Conservation (phyloP, 768 basidiomycete species). For the Pholiota conissans region DNA sequence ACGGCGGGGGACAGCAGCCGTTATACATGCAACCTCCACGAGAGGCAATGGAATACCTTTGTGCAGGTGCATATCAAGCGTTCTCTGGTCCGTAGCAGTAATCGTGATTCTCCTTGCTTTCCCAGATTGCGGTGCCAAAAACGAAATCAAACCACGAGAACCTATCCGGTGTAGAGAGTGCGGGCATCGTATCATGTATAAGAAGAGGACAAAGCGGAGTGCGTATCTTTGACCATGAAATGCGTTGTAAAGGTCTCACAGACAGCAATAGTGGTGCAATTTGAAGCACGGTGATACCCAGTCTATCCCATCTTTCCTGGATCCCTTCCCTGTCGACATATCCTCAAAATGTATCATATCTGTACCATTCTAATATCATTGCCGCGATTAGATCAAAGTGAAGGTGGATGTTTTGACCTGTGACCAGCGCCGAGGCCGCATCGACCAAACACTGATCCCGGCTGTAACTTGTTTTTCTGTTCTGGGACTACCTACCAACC, state of each 20-base stretch:
- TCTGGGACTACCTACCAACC: too few species aligned
- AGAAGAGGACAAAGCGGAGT: slow-evolving; percentile 95
- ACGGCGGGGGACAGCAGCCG: slow-evolving; percentile 14
- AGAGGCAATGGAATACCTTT: slow-evolving; percentile 82
- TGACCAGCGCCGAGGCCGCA: not conserved
- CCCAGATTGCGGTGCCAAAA: slow-evolving; percentile 88
- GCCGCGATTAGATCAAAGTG: not conserved
- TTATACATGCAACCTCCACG: slow-evolving; percentile 39
- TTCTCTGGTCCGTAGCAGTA: not conserved
- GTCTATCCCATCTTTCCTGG: not conserved
- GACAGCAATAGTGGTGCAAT: slow-evolving; percentile 65
- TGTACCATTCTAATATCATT: not conserved
- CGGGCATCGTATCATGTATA: slow-evolving; percentile 98
- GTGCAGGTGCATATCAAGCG: slow-evolving; percentile 65
- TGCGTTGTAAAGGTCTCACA: slow-evolving; percentile 9
- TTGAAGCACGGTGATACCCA: slow-evolving; percentile 68
- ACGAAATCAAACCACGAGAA: slow-evolving; percentile 87
- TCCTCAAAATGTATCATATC: slow-evolving; percentile 3
- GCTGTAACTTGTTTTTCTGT: too few species aligned
- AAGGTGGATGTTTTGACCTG: not conserved
- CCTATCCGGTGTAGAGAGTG: slow-evolving; percentile 96
- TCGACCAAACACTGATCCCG: too few species aligned
- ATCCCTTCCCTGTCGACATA: not conserved
- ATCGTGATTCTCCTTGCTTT: not conserved
- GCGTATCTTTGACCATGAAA: slow-evolving; percentile 31